phyloP scores from a whole-genome alignment of 1,139 yeast species.

The Nakaseomyces nivariensis region DNA sequence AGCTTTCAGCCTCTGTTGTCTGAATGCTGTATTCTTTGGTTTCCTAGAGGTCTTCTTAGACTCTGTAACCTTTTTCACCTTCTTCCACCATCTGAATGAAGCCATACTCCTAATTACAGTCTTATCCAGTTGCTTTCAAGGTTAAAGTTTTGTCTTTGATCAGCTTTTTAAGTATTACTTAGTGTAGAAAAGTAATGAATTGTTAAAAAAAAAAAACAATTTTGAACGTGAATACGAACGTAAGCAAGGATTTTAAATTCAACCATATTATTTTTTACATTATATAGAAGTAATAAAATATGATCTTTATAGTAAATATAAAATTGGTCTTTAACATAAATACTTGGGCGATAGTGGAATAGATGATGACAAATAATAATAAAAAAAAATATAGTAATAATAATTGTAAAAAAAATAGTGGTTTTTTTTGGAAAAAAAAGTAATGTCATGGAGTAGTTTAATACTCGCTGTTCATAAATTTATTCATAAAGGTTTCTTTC shows the following conservation, averaged over 20 bases:
- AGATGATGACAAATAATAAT: neutral
- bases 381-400: neutral
- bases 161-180: no score
- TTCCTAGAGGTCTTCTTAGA: slow-evolving; percentile 39
- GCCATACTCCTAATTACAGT: neutral
- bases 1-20: slow-evolving; percentile 67
- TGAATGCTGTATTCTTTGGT: slow-evolving; percentile 58
- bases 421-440: no score
- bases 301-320: neutral
- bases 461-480: no score
- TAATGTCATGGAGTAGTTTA: no score
- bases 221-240: no score
- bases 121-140: no score
- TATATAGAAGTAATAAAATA: neutral
- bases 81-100: slow-evolving; percentile 5
- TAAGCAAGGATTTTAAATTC: no score
- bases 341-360: neutral
- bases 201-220: no score
- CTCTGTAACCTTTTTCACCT: slow-evolving; percentile 1
- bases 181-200: no score
- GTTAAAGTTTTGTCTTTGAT: no score
- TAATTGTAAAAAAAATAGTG: neutral
- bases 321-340: neutral
- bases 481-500: neutral
- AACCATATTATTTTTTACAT: no score